phyloP scores from a whole-genome alignment of 2,329 filamentous ascomycete species.

The Cordyceps fumosorosea region DNA sequence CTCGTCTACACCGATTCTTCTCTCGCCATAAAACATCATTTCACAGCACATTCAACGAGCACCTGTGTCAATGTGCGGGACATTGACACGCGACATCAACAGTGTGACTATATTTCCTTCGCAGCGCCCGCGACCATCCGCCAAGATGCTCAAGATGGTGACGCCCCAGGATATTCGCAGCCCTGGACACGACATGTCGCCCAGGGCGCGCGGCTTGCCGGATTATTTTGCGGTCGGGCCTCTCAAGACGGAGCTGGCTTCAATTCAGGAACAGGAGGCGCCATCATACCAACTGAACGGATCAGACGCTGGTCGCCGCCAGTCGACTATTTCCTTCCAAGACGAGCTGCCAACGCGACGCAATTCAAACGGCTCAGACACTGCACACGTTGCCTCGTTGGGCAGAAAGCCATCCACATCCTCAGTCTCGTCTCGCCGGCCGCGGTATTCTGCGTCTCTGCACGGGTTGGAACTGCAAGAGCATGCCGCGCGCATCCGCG shows the following conservation, averaged over 20 bases:
- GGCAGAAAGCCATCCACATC: slow-evolving; percentile 41
- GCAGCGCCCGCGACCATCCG: slow-evolving; percentile 17
- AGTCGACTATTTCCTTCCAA: slow-evolving; percentile 29
- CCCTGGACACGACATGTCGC: slow-evolving; percentile 39
- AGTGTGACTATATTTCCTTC: slow-evolving; percentile 1
- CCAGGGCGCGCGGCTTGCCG: slow-evolving; percentile 25
- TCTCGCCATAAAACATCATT: not conserved
- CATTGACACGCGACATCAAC: slow-evolving; percentile 12
- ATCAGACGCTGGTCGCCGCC: slow-evolving; percentile 17
- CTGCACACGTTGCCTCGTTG: slow-evolving; percentile 22
- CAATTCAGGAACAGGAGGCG: slow-evolving; percentile 17
- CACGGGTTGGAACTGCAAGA: slow-evolving; percentile 42
- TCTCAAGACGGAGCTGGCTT: slow-evolving; percentile 11
- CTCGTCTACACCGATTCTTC: not conserved
- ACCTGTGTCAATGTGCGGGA: not conserved
- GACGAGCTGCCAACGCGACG: slow-evolving; percentile 25
- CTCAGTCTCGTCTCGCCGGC: slow-evolving; percentile 41
- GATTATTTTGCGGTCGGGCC: slow-evolving; percentile 22
- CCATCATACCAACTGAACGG: not conserved
- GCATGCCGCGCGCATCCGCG: slow-evolving; percentile 34
- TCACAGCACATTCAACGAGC: not conserved
- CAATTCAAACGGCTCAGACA: slow-evolving; percentile 21
- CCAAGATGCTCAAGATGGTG: slow-evolving; percentile 21
- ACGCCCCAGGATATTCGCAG: slow-evolving; percentile 22
- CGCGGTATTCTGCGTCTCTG: slow-evolving; percentile 38